Percentiles rank a stretch among this genome's conserved stretches.
Evolutionary conservation across 1,139 yeast genomes (phyloP).

Genomic region (Blastobotrys indianensis): DNA sequence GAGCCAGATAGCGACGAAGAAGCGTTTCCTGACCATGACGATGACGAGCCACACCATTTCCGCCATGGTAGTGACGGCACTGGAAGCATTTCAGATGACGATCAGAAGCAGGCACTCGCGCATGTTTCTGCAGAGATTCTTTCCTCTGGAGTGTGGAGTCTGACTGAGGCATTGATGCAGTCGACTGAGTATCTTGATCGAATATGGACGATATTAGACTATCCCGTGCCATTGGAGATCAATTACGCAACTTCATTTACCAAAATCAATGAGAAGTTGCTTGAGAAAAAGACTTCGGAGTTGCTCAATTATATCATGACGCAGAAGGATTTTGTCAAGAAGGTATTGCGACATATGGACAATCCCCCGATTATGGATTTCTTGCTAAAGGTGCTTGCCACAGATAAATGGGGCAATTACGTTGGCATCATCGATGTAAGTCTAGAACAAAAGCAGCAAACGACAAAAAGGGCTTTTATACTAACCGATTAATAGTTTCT

Average conservation of each 20-base stretch:
- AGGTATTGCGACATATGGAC: conserved; percentile 71
- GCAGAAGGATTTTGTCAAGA: conserved; percentile 57
- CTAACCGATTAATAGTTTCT: conserved; percentile 33
- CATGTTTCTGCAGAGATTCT: conserved; percentile 87
- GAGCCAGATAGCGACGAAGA: conserved; percentile 21
- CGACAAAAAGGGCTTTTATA: too few relatives aligned
- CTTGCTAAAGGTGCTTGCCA: conserved; percentile 64
- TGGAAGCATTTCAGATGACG: conserved; percentile 18
- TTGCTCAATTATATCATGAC: conserved; percentile 66
- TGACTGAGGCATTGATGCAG: conserved; percentile 88
- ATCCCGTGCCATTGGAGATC: conserved; percentile 59
- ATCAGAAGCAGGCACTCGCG: conserved; percentile 54
- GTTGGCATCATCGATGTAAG: conserved; percentile 62
- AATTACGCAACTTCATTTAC: conserved; percentile 81
- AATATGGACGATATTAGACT: conserved; percentile 76
- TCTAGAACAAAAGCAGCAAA: too few relatives aligned
- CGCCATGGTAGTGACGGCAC: conserved; percentile 9
- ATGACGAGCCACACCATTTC: conserved; percentile 23
- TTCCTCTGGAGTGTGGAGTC: conserved; percentile 90
- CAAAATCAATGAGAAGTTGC: conserved; percentile 87
- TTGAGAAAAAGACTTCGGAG: conserved; percentile 86
- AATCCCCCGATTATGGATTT: conserved; percentile 87
- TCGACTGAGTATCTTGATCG: conserved; percentile 56
- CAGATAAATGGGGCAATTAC: conserved; percentile 65
- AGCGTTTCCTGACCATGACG: conserved; percentile 8